Evolutionary conservation across 495 filamentous ascomycete species (phyloP), one percentile per base, ranked within the genome.

Genomic region (Lindgomyces ingoldianus): DNA sequence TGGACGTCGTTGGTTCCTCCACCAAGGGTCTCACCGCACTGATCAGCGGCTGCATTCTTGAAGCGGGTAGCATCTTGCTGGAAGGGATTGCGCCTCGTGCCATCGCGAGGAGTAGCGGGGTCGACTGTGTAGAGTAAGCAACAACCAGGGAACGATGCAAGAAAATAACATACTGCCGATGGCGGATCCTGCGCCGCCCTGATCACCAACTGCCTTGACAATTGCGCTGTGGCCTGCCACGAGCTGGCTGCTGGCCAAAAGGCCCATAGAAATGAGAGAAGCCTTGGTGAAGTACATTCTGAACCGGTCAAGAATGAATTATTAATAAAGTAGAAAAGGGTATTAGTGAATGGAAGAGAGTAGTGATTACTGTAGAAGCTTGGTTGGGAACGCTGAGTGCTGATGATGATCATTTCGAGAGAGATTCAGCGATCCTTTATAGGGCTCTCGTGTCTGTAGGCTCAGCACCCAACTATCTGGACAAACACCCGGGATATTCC

Each of bases 11-110:
- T 83, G 68, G 72, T 69, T 42, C 81, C 81, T 66, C 63, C 65
- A 27, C 60, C 63, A n/a, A 72, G 68, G 30, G 70, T 72, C 57
- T 72, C 67, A 16, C 70, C 70, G 39, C 70, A 72, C 3, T 50
- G 33, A n/a, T 33, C 68, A 2, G 62, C 69, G 9, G 57, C 65
- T 26, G 65, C 70, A 22, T 77, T 77, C 36, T 72, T 64, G 77
- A 84, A 84, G 16, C 82, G 78, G 44, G 81, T 83, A 51, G 69
- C 74, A 61, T 84, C 81, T 42, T 81, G 80, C 64, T 84, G 81
- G 74, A 83, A 83, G 6, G 81, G 81, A 9, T 65, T 67, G 27
- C 81, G 78, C 2, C 73, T 62, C n/a, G 81, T 82, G 30, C 81
- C 81, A 56, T 81, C 79, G 18, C 81, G 81, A 14, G 81, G 81